phyloP scores from a whole-genome alignment of 2,329 filamentous ascomycete species.

The Botrytis cinerea region DNA sequence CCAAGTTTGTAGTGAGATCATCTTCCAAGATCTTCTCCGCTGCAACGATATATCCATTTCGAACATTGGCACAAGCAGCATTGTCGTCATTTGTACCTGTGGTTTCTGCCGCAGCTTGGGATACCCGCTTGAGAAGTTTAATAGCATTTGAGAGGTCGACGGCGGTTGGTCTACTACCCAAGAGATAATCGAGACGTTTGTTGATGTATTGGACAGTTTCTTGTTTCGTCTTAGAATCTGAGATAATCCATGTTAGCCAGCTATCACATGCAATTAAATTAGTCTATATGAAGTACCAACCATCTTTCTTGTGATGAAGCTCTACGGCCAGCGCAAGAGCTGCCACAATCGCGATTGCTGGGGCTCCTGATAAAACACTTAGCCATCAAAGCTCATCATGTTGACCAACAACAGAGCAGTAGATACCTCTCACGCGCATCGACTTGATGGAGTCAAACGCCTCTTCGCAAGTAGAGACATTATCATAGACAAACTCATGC shows the following conservation, averaged over 20 bases:
- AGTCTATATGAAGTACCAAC: conserved; percentile 37
- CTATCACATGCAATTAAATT: not conserved
- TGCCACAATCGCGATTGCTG: conserved; percentile 97
- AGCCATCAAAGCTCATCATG: conserved; percentile 12
- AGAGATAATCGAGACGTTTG: conserved; percentile 79
- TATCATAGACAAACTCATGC: conserved; percentile 77
- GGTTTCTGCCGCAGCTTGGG: conserved; percentile 52
- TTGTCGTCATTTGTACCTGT: conserved; percentile 31
- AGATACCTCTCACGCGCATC: conserved; percentile 68
- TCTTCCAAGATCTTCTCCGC: conserved; percentile 86
- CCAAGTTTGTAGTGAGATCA: conserved; percentile 83
- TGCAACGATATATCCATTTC: conserved; percentile 70
- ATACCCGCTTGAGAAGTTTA: conserved; percentile 68
- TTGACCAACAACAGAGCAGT: not conserved
- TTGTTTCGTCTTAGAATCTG: conserved; percentile 39
- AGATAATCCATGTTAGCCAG: not conserved
- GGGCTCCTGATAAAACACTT: conserved; percentile 60
- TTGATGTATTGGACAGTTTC: conserved; percentile 72
- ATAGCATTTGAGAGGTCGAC: conserved; percentile 94
- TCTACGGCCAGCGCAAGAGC: conserved; percentile 86
- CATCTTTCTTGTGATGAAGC: conserved; percentile 58
- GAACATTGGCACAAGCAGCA: conserved; percentile 51
- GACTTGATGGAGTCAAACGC: conserved; percentile 81
- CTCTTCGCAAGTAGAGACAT: conserved; percentile 68
- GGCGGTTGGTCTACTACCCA: conserved; percentile 87